These are phyloP conservation scores for Zizania latifolia DNA, from an alignment of 176 grass and related monocot genomes.

Conservation along the genomic window DNA sequence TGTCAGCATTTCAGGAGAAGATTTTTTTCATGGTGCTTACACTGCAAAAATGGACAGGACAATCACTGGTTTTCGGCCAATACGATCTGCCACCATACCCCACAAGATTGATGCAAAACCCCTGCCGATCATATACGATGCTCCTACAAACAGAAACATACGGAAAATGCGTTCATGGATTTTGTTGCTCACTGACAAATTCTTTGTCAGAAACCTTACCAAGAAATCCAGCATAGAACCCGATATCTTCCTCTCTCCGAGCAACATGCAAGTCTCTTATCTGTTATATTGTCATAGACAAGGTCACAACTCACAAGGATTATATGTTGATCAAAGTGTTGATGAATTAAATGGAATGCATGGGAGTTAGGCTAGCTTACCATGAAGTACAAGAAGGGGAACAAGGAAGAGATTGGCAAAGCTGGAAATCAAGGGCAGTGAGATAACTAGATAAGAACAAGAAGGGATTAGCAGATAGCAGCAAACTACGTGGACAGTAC, in stretches of 20 bases:
- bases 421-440: slow-evolving; percentile 30
- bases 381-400: slow-evolving; percentile 83
- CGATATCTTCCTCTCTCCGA: slow-evolving; percentile 70
- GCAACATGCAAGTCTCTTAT: slow-evolving; percentile 60
- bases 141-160: slow-evolving; percentile 39
- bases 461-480: background rate
- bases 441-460: slow-evolving; percentile 14
- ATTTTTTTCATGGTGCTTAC: too few relatives aligned
- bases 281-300: slow-evolving; percentile 36
- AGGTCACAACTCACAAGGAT: too few relatives aligned
- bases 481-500: background rate
- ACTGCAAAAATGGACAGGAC: slow-evolving; percentile 52
- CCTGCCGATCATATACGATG: slow-evolving; percentile 85
- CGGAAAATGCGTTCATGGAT: too few relatives aligned
- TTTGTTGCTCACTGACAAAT: too few relatives aligned
- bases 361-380: slow-evolving; percentile 23
- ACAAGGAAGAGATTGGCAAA: slow-evolving; percentile 50
- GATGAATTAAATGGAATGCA: background rate
- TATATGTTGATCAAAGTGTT: too few relatives aligned
- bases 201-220: too few relatives aligned
- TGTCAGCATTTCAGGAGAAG: too few relatives aligned
- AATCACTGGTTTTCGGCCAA: slow-evolving; percentile 76
- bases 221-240: slow-evolving; percentile 87
- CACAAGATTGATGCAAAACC: slow-evolving; percentile 54
- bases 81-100: slow-evolving; percentile 66